Evolutionary conservation across 148 eudicot genomes (phyloP).

Genomic region (Drosera capensis): DNA sequence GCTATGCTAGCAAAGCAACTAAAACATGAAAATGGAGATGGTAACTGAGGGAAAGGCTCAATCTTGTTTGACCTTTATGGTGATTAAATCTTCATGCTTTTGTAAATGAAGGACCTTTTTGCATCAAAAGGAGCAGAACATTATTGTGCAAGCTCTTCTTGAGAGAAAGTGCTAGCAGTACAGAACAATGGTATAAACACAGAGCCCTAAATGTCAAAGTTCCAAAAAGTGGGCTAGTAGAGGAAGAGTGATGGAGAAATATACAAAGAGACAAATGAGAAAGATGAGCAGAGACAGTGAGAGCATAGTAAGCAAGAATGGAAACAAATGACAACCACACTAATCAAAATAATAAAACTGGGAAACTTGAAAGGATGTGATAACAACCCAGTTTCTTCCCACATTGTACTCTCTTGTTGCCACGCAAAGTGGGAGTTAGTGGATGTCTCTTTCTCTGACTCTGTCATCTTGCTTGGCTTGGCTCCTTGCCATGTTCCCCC

Average conservation of each 20-base stretch:
- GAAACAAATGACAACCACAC: not conserved
- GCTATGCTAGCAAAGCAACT: slow-evolving; percentile 8
- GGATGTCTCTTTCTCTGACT: slow-evolving; percentile 20
- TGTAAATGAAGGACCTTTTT: slow-evolving; percentile 32
- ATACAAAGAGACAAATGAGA: not conserved
- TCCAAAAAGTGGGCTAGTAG: slow-evolving; percentile 12
- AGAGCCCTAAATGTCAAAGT: slow-evolving; percentile 33
- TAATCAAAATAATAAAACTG: not conserved
- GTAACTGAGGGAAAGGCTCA: slow-evolving; percentile 11
- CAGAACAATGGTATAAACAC: not conserved
- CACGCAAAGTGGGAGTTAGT: slow-evolving; percentile 52
- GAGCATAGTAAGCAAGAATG: not conserved
- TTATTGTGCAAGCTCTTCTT: slow-evolving; percentile 7
- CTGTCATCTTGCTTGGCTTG: slow-evolving; percentile 12
- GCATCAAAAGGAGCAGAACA: slow-evolving; percentile 36
- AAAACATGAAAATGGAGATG: slow-evolving; percentile 14
- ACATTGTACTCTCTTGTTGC: slow-evolving; percentile 17
- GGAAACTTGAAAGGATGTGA: not conserved
- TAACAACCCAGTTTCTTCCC: not conserved
- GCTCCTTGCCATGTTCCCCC: slow-evolving; percentile 8
- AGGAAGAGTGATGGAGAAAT: not conserved
- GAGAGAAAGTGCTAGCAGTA: slow-evolving; percentile 20
- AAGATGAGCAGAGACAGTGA: not conserved
- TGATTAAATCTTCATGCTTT: slow-evolving; percentile 25
- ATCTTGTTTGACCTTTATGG: slow-evolving; percentile 34